A percentile compares a stretch with the other conserved stretches of the same genome.
Evolutionary conservation across 441 rosid genomes (phyloP).

Genomic region (Gossypium davidsonii): DNA sequence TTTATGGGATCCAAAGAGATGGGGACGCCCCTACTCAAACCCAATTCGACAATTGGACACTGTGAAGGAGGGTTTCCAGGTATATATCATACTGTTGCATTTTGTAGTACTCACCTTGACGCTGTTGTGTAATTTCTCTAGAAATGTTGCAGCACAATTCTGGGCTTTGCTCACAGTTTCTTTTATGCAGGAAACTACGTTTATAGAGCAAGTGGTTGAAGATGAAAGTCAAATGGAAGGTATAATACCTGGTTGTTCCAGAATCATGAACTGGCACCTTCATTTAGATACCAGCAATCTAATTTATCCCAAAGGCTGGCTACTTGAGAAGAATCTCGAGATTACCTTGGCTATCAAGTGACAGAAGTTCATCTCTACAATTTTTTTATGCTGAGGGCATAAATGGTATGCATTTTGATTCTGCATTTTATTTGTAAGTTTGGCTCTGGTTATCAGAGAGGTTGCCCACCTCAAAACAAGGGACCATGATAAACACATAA

Average conservation of each 20-base stretch:
- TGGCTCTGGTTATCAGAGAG: background rate
- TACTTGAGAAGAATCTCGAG: slow-evolving; percentile 59
- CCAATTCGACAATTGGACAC: slow-evolving; percentile 73
- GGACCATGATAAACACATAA: background rate
- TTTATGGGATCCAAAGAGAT: slow-evolving; percentile 85
- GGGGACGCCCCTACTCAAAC: slow-evolving; percentile 42
- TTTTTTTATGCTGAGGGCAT: slow-evolving; percentile 15
- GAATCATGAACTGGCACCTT: slow-evolving; percentile 87
- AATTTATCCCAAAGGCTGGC: slow-evolving; percentile 74
- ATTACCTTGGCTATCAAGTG: slow-evolving; percentile 39
- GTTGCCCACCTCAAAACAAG: background rate
- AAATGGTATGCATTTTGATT: slow-evolving; percentile 20
- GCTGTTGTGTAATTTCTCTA: background rate
- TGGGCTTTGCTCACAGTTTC: background rate
- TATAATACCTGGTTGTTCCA: slow-evolving; percentile 59
- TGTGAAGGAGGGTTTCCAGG: slow-evolving; percentile 93
- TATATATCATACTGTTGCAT: slow-evolving; percentile 21
- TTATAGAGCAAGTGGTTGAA: slow-evolving; percentile 83
- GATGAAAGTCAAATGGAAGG: slow-evolving; percentile 95
- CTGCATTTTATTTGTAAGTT: background rate
- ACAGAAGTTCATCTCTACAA: slow-evolving; percentile 25
- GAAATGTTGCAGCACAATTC: background rate
- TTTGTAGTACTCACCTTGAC: background rate
- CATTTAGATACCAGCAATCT: slow-evolving; percentile 59
- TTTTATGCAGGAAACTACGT: slow-evolving; percentile 65